Conservation (phyloP, 2,329 filamentous ascomycete genomes). For the Pseudogymnoascus sp. region DNA sequence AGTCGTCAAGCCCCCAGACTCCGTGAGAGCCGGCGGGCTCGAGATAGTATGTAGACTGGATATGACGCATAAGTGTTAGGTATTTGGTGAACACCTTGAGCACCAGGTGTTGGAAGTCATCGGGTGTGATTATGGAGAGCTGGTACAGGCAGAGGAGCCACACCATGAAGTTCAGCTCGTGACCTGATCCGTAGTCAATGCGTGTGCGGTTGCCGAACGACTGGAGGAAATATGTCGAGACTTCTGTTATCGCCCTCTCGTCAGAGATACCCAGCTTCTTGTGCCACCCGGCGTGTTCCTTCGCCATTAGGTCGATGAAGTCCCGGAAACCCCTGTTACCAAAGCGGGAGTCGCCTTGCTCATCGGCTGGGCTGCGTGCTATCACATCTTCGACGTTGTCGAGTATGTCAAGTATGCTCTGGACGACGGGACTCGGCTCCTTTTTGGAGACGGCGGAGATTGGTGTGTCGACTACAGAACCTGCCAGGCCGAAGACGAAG, state of each 20-base stretch:
- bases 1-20: slow-evolving; percentile 96
- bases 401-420: slow-evolving; percentile 62
- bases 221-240: slow-evolving; percentile 71
- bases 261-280: slow-evolving; percentile 46
- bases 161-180: slow-evolving; percentile 94
- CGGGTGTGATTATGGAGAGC: slow-evolving; percentile 53
- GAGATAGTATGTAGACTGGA: slow-evolving; percentile 91
- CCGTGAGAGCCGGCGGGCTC: slow-evolving; percentile 95
- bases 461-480: slow-evolving; percentile 66
- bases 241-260: slow-evolving; percentile 55
- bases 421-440: slow-evolving; percentile 48
- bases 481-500: slow-evolving; percentile 81
- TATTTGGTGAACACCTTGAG: slow-evolving; percentile 77
- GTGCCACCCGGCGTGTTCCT: slow-evolving; percentile 55
- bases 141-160: slow-evolving; percentile 95
- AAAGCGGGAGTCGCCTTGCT: slow-evolving; percentile 83
- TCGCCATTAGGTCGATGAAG: slow-evolving; percentile 64
- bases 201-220: slow-evolving; percentile 79
- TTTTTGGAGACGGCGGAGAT: slow-evolving; percentile 53
- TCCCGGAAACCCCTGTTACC: slow-evolving; percentile 87
- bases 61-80: slow-evolving; percentile 73
- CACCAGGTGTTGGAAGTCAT: slow-evolving; percentile 67
- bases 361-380: slow-evolving; percentile 65
- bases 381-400: slow-evolving; percentile 62
- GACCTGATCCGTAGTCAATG: slow-evolving; percentile 95